phyloP scores from a whole-genome alignment of 345 rosid genomes.

The Orychophragmus violaceus region DNA sequence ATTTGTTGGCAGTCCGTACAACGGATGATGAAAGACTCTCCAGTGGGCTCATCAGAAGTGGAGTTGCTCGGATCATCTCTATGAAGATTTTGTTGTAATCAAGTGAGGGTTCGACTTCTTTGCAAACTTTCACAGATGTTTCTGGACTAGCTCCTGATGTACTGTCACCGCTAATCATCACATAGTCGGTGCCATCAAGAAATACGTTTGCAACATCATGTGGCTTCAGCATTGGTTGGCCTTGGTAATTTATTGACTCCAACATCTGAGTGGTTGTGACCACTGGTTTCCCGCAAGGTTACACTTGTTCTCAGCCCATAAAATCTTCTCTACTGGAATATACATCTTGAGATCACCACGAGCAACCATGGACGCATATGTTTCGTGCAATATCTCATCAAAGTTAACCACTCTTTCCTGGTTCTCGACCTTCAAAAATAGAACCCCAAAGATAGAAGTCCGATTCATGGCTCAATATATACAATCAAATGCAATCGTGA shows the following conservation, averaged over 20 bases:
- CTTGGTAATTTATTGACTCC: slow-evolving; percentile 88
- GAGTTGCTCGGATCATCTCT: slow-evolving; percentile 80
- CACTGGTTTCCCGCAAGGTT: slow-evolving; percentile 85
- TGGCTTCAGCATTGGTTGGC: slow-evolving; percentile 89
- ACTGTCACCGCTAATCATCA: slow-evolving; percentile 90
- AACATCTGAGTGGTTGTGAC: slow-evolving; percentile 92
- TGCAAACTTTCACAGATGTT: slow-evolving; percentile 74
- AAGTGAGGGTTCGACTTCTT: slow-evolving; percentile 78
- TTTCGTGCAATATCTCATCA: slow-evolving; percentile 83
- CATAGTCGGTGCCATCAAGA: slow-evolving; percentile 83
- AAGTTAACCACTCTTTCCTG: slow-evolving; percentile 92
- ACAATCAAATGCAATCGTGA: background rate
- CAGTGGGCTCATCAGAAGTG: slow-evolving; percentile 90
- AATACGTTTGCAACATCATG: slow-evolving; percentile 91
- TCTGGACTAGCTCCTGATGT: slow-evolving; percentile 84
- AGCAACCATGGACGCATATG: slow-evolving; percentile 90
- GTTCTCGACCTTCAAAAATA: slow-evolving; percentile 55
- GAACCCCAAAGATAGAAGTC: background rate
- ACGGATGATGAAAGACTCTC: slow-evolving; percentile 94
- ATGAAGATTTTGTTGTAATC: slow-evolving; percentile 72
- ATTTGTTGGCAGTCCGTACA: slow-evolving; percentile 85
- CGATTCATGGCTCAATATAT: background rate
- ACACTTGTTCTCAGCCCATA: slow-evolving; percentile 87
- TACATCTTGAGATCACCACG: slow-evolving; percentile 95
- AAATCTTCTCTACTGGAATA: slow-evolving; percentile 88